These are phyloP conservation scores for Lecanicillium sp. DNA, from an alignment of 2,329 filamentous ascomycete genomes.

Conservation along the genomic window DNA sequence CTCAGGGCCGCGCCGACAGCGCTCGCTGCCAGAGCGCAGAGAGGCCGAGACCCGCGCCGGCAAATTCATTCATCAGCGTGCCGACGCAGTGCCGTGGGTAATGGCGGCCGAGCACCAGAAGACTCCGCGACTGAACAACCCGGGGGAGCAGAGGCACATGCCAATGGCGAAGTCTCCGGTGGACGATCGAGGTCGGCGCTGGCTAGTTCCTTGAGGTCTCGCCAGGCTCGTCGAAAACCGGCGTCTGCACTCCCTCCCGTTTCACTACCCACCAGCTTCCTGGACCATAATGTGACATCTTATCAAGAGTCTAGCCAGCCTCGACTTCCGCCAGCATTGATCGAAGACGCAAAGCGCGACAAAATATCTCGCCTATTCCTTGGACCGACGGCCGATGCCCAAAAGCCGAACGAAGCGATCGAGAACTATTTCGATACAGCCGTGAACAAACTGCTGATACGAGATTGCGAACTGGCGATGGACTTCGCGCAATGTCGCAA, in stretches of 20 bases:
- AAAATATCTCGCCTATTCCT: constrained; percentile 27
- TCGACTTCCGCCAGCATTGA: constrained; percentile 25
- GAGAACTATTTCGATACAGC: constrained; percentile 28
- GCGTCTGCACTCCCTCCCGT: constrained; percentile 12
- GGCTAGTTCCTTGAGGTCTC: constrained; percentile 13
- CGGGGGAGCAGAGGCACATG: constrained; percentile 6
- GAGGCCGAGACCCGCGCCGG: neutral
- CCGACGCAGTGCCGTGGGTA: constrained; percentile 4
- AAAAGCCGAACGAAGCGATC: constrained; percentile 22
- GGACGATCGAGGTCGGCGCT: constrained; percentile 11
- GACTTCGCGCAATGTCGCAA: constrained; percentile 15
- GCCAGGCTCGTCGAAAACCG: constrained; percentile 20
- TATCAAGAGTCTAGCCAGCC: constrained; percentile 18
- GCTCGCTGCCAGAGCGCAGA: constrained; percentile 8
- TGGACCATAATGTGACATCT: constrained; percentile 11
- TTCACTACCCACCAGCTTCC: constrained; percentile 5
- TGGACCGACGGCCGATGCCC: constrained; percentile 19
- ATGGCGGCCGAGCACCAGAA: constrained; percentile 9
- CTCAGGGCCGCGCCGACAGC: neutral
- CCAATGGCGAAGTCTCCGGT: constrained; percentile 9
- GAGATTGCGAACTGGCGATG: constrained; percentile 17
- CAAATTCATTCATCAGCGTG: constrained; percentile 9
- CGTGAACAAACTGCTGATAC: constrained; percentile 18
- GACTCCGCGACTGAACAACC: constrained; percentile 10
- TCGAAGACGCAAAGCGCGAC: constrained; percentile 26